Base-by-base conservation (phyloP, 2,329 filamentous ascomycete genomes). In the Aspergillus fructus region DNA sequence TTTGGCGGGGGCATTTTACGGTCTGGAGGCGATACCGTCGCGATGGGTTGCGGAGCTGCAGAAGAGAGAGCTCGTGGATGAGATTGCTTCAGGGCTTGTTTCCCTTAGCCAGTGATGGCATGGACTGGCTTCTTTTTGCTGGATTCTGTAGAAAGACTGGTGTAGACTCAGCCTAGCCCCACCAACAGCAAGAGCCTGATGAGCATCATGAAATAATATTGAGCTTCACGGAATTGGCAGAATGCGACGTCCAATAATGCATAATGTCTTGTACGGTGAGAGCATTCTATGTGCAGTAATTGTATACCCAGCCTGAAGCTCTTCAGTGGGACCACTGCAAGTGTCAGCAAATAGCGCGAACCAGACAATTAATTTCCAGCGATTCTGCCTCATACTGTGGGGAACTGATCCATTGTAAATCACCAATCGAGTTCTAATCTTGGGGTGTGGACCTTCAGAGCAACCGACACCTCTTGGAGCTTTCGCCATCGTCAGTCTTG, bases 1-100 rank as follows among this genome's bases (percentile, higher is more conserved):
- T 4, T 54, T 79, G 19, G 76, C 76, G 3, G 76, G 76, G 0
- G 70, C 71, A 3, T 78, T 70, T 59, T 78, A 78, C 66, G 76
- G 72, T 2, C 48, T 68, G 34, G 72, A 71, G 8, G 60, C 55
- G 4, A 72, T 75, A 23, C 71, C 74, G 12, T 12, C 34, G n/a
- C 54, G 67, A 54, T 72, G 73, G 71, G 41, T 70, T 23, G 56
- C 62, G 2, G 62, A 62, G 3, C 62, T 74, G 61, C 60, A 67
- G 58, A 70, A 64, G 23, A 56, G 57, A 42, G 37, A 30, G 5
- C 13, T 55, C 17, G 39, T 55, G 3, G 37, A 45, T 2, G 53
- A 49, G n/a, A 37, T 55, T 45, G 53, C 52, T 9, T 23, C 27
- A 11, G 40, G 19, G 23, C 41, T 53, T 43, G 49, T 23, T 27